phyloP scores from a whole-genome alignment of 305 asterid species.

The Fraxinus floribunda region DNA sequence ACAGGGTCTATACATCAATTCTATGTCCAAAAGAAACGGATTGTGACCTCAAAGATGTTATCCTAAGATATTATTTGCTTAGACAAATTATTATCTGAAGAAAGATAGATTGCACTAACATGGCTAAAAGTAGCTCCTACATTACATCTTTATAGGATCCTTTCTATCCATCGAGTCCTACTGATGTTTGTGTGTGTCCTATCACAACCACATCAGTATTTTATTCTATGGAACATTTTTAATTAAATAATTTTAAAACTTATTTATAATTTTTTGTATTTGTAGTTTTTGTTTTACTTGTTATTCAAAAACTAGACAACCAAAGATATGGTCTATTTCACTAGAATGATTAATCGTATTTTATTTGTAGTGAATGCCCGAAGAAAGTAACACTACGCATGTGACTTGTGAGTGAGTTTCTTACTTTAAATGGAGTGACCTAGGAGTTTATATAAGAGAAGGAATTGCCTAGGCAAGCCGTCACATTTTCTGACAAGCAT shows the following conservation, averaged over 20 bases:
- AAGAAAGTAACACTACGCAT: not conserved
- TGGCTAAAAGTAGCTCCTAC: not conserved
- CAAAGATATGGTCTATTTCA: not conserved
- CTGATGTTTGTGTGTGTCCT: not conserved
- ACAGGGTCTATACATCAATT: not conserved
- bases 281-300: not conserved
- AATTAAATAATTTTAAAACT: not conserved
- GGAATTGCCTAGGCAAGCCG: not conserved
- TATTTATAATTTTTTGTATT: not conserved
- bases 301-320: not conserved
- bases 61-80: not conserved
- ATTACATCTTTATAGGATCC: not conserved
- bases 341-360: not conserved
- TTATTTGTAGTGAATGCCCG: not conserved
- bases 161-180: not conserved
- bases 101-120: constrained; percentile 2
- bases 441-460: not conserved
- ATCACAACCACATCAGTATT: not conserved
- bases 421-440: not conserved
- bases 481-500: not conserved
- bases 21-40: constrained; percentile 26
- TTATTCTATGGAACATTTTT: constrained; percentile 15
- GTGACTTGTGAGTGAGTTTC: too few relatives aligned
- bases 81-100: not conserved
- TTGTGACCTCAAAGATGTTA: constrained; percentile 42